Conservation (phyloP, 768 basidiomycete genomes). For the Russula virescens region DNA sequence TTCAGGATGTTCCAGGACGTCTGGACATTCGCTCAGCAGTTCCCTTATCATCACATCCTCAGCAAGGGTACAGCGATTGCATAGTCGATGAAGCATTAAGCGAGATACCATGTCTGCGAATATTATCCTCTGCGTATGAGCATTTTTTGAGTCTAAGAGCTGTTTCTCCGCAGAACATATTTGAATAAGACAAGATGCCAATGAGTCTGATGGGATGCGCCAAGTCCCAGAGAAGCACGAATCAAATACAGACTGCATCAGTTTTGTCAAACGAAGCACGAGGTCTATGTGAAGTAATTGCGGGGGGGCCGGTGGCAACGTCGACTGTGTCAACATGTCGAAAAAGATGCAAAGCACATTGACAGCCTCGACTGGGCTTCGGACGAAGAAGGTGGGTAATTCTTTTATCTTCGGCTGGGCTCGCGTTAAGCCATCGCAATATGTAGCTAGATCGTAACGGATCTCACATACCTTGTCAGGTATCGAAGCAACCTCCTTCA, state of each 20-base stretch:
- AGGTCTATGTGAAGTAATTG: slow-evolving; percentile 49
- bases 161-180: slow-evolving; percentile 29
- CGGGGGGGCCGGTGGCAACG: slow-evolving; percentile 40
- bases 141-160: slow-evolving; percentile 18
- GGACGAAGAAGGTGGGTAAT: slow-evolving; percentile 30
- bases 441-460: not conserved
- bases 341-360: slow-evolving; percentile 44
- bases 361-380: slow-evolving; percentile 36
- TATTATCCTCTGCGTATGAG: not conserved
- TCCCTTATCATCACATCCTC: slow-evolving; percentile 15
- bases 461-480: slow-evolving; percentile 13
- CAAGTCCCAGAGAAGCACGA: slow-evolving; percentile 40
- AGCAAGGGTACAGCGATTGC: not conserved
- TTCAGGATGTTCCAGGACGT: not conserved
- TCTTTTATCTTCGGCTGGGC: slow-evolving; percentile 12
- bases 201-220: slow-evolving; percentile 30
- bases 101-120: slow-evolving; percentile 20
- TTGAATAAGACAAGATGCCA: slow-evolving; percentile 38
- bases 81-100: slow-evolving; percentile 16
- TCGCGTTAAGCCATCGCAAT: not conserved
- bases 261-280: slow-evolving; percentile 37
- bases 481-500: slow-evolving; percentile 10
- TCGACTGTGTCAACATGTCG: slow-evolving; percentile 38
- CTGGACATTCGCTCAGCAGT: not conserved
- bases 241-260: slow-evolving; percentile 39